Percentiles rank a stretch among this genome's conserved stretches.
Evolutionary conservation across 441 rosid genomes (phyloP).

Genomic region (Arabidopsis hybrid): DNA sequence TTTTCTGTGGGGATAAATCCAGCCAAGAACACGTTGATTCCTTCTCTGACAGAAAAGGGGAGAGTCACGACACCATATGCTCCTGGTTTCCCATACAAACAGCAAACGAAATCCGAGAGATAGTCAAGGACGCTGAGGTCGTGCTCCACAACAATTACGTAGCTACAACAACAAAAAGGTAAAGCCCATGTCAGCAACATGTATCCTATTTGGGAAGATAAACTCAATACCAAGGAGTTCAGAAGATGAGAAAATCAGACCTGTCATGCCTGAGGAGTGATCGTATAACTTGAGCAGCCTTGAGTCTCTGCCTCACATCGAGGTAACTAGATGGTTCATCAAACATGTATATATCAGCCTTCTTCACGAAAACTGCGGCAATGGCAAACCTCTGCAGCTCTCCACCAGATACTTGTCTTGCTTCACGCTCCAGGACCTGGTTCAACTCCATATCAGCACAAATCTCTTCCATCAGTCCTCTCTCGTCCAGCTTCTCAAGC

Average conservation of each 20-base stretch:
- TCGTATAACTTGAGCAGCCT: constrained; percentile 92
- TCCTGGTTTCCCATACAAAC: constrained; percentile 93
- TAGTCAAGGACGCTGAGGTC: constrained; percentile 97
- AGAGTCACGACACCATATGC: constrained; percentile 97
- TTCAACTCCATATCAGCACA: constrained; percentile 82
- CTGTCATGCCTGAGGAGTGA: constrained; percentile 87
- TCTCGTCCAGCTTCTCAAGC: constrained; percentile 81
- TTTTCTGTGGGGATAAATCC: constrained; percentile 97
- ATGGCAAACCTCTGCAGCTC: constrained; percentile 97
- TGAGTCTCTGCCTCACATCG: constrained; percentile 95
- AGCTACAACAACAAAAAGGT: constrained; percentile 48
- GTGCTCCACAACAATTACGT: constrained; percentile 96
- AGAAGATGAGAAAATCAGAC: constrained; percentile 47
- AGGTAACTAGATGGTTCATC: constrained; percentile 99
- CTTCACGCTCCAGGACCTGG: constrained; percentile 84
- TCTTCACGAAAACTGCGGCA: constrained; percentile 87
- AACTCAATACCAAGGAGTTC: background rate
- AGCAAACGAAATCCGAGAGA: constrained; percentile 92
- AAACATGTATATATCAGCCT: constrained; percentile 97
- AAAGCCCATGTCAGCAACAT: background rate
- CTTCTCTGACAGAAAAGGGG: constrained; percentile 96
- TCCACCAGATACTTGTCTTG: constrained; percentile 72
- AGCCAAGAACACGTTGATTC: constrained; percentile 91
- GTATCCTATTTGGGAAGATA: background rate
- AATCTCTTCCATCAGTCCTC: constrained; percentile 68